Base-by-base conservation (phyloP, 1,284 basidiomycete genomes). In the Sanghuangporus sanghuang region DNA sequence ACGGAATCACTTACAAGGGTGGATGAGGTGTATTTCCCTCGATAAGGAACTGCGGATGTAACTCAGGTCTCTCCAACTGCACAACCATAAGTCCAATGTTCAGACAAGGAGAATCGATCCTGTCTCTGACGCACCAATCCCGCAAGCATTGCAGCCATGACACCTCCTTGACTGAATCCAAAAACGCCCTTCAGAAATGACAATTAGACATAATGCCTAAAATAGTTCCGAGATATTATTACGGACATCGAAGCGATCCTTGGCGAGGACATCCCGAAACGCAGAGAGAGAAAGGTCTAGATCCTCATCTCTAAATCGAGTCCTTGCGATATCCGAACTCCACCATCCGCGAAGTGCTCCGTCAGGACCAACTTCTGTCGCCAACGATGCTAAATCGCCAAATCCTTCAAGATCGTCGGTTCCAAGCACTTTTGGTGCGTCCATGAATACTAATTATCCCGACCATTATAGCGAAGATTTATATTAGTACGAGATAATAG, bases 161-260 rank as follows among this genome's bases (percentile, higher is more conserved):
- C 86, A 14, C 89, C 92, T 38, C 93, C 93, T 76, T 95, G 92
- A 63, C 90, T 90, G 74, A 93, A 93, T 8, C 92, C 92, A 72
- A 96, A 85, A n/a, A 95, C 81, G 38, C 92, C 93, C 89, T 94
- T 52, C 6, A 32, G 1, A 5, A 27, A 65, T 40, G 59, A 23
- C 23, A 52, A 27, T 21, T 18, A 59, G 50, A 40, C 44, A 21
- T 12, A 32, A n/a, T 21, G 27, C 12, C 21, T 48, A 6, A 21
- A 48, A 18, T n/a, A 44, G 4, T 42, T 6, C 14, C 0, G 48
- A 6, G 35, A n/a, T n/a, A 21, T 27, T 8, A 18, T 27, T 8
- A 14, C 16, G 68, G 72, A 89, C 89, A 74, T 87, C 84, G 72
- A 87, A 91, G 56, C 70, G 82, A 67, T 79, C 76, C 54, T 74